A percentile compares a stretch with the other conserved stretches of the same genome.
phyloP scores from a whole-genome alignment of 176 grass and related monocot genomes.

The Oryza nivara region DNA sequence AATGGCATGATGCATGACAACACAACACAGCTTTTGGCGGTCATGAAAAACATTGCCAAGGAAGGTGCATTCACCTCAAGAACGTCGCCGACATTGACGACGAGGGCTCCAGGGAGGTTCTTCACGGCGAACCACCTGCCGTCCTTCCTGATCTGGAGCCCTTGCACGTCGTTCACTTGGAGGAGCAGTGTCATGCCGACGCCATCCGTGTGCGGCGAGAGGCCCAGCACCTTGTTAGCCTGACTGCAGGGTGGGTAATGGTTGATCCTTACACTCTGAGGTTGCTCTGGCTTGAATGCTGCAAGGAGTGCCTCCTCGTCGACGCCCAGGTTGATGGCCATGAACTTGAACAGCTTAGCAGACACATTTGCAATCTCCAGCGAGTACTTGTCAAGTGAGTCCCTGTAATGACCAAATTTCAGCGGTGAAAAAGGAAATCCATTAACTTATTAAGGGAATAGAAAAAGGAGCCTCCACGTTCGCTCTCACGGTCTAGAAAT shows the following conservation, averaged over 20 bases:
- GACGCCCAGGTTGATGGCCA: slow-evolving; percentile 40
- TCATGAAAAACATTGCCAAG: background rate
- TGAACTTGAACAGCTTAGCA: slow-evolving; percentile 32
- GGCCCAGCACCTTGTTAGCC: slow-evolving; percentile 45
- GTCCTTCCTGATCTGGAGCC: slow-evolving; percentile 51
- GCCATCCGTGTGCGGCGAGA: slow-evolving; percentile 51
- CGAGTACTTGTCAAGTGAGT: slow-evolving; percentile 41
- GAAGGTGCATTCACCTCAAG: slow-evolving; percentile 9
- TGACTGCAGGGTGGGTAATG: slow-evolving; percentile 56
- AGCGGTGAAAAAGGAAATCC: slow-evolving; percentile 5
- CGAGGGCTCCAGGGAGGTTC: slow-evolving; percentile 17
- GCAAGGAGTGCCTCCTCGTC: slow-evolving; percentile 24
- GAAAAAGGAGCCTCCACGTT: too few relatives aligned
- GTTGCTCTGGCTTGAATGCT: slow-evolving; percentile 2
- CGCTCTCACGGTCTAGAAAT: too few relatives aligned
- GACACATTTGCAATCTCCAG: slow-evolving; percentile 20
- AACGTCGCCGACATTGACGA: slow-evolving; percentile 30
- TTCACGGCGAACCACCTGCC: slow-evolving; percentile 13
- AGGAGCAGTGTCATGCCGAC: slow-evolving; percentile 36
- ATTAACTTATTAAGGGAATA: too few relatives aligned
- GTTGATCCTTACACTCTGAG: slow-evolving; percentile 54
- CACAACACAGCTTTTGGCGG: background rate
- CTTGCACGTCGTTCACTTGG: slow-evolving; percentile 41
- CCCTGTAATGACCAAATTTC: slow-evolving; percentile 23
- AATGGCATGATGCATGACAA: background rate